Base-by-base conservation (phyloP, 768 basidiomycete genomes). In the Calvatia gigantea region DNA sequence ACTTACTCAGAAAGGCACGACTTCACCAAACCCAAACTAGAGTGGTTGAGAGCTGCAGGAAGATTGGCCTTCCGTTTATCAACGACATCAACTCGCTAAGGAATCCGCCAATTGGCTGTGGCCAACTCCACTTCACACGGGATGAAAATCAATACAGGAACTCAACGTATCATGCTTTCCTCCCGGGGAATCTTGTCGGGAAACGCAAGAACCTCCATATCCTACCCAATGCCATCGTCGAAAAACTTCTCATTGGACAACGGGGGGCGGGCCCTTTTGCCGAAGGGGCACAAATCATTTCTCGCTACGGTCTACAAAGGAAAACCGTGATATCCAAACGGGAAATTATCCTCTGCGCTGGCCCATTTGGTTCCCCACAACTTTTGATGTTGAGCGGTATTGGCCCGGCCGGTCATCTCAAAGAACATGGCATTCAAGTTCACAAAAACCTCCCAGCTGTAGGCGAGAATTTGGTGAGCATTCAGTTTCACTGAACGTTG, bases 351-450 rank as follows among this genome's bases (percentile, higher is more conserved):
- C 51, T 88, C 8, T 78, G 67, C 6, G 70, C 59, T 31, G 66
- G 66, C 5, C 63, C 64, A 12, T 59, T 89, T 8, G 83, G 88
- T 60, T 78, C 84, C 3, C 87, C 86, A 1, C 82, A 83, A 15
- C 76, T 90, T 35, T 75, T 90, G 23, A 79, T 87, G 78, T 74
- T 91, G 35, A 90, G 88, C 8, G 93, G 93, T 17, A 73, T 94
- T 41, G 93, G 93, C 14, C 85, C 89, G 27, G 76, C 77, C 1
- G 67, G 72, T 3, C 75, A 88, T 33, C 76, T 94, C 39, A 61
- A 73, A n/a, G 65, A 70, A 11, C 70, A 82, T 59, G 68, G 69
- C 12, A 85, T 94, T 37, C 75, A 79, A 0, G 71, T 86, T 27
- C 67, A 85, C 21, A 67, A 80, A 6, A 81, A 94, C 60, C 77